Evolutionary conservation across 495 filamentous ascomycete species (phyloP).

Genomic region (Elasticomyces elasticus): DNA sequence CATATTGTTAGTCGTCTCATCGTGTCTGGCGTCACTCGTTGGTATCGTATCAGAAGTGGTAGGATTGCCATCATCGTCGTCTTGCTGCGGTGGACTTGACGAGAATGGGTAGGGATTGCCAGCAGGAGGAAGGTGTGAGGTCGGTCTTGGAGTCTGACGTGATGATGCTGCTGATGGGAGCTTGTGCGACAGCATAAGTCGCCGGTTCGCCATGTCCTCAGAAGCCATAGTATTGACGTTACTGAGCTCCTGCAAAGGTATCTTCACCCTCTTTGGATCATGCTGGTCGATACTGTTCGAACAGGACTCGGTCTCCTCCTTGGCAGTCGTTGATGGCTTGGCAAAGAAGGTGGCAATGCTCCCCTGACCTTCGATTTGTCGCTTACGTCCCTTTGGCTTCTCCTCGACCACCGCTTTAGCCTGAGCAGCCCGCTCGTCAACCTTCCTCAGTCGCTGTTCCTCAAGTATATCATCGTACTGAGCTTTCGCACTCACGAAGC

Average conservation of each 20-base stretch:
- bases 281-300: neutral
- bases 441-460: constrained; percentile 13
- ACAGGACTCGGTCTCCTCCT: neutral
- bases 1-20: neutral
- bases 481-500: constrained; percentile 27
- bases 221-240: constrained; percentile 9
- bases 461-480: constrained; percentile 24
- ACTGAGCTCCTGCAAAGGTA: constrained; percentile 19
- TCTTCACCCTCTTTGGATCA: neutral
- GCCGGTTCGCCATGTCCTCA: neutral
- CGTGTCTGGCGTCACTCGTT: neutral
- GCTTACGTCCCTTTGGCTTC: constrained; percentile 16
- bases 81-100: constrained; percentile 34
- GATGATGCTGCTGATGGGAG: neutral
- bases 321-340: constrained; percentile 4
- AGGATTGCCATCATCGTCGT: constrained; percentile 6
- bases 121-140: neutral
- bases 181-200: neutral
- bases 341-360: constrained; percentile 40
- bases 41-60: neutral
- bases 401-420: neutral
- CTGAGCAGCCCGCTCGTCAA: constrained; percentile 19
- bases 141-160: constrained; percentile 7
- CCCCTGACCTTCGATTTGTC: constrained; percentile 36
- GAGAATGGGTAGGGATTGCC: constrained; percentile 32